These are phyloP conservation scores for Solanum acaule DNA, from an alignment of 257 asterid species.

Conservation along the genomic window DNA sequence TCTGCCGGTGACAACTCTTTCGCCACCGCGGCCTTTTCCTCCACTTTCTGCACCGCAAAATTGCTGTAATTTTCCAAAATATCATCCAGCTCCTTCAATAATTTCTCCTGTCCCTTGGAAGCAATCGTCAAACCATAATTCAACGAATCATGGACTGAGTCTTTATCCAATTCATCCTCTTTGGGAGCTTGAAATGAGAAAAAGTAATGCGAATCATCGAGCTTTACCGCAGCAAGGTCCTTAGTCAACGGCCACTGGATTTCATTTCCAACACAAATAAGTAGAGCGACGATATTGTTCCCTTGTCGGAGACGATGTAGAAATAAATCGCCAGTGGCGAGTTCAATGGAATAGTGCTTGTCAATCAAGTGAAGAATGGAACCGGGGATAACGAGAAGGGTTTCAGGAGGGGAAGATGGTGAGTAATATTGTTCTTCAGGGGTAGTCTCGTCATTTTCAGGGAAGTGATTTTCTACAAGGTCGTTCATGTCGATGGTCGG, in stretches of 20 bases:
- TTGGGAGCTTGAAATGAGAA: not conserved
- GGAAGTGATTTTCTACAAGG: slow-evolving; percentile 3
- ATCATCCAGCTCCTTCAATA: slow-evolving; percentile 49
- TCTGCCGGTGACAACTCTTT: slow-evolving; percentile 44
- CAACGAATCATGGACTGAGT: slow-evolving; percentile 14
- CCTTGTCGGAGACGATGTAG: not conserved
- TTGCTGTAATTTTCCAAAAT: slow-evolving; percentile 47
- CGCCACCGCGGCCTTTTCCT: slow-evolving; percentile 30
- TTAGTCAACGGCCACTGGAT: slow-evolving; percentile 82
- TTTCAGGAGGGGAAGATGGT: slow-evolving; percentile 62
- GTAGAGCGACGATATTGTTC: slow-evolving; percentile 24
- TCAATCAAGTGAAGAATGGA: slow-evolving; percentile 83
- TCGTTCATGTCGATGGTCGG: slow-evolving; percentile 22
- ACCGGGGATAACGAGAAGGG: slow-evolving; percentile 53
- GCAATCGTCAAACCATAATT: slow-evolving; percentile 74
- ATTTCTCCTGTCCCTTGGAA: slow-evolving; percentile 52
- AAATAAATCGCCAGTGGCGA: not conserved
- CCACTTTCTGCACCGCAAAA: slow-evolving; percentile 62
- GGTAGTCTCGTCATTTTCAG: not conserved
- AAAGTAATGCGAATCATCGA: not conserved
- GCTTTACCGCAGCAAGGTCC: slow-evolving; percentile 56
- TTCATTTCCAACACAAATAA: slow-evolving; percentile 56
- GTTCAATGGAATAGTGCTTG: slow-evolving; percentile 5
- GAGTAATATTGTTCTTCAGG: not conserved
- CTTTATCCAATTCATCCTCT: not conserved